Evolutionary conservation across 331 rosid genomes (phyloP).

Genomic region (Prunus yedoensis): DNA sequence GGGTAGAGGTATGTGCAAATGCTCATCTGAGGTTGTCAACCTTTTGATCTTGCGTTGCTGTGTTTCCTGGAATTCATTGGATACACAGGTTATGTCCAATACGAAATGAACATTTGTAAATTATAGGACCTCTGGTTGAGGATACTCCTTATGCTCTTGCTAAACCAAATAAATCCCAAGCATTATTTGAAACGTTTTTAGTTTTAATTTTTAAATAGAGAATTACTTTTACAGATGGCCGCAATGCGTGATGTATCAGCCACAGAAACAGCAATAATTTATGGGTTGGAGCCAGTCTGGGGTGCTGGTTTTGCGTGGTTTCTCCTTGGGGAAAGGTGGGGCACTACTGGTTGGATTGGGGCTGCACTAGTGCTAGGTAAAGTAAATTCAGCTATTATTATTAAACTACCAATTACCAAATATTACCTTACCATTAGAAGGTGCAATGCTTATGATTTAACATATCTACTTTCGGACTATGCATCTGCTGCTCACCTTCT

Average conservation of each 20-base stretch:
- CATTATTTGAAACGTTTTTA: neutral
- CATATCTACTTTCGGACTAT: neutral
- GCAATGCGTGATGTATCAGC: constrained; percentile 84
- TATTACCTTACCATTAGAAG: no score
- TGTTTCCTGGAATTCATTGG: neutral
- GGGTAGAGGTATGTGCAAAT: constrained; percentile 60
- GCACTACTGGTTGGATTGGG: constrained; percentile 67
- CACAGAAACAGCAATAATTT: constrained; percentile 70
- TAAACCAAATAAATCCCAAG: neutral
- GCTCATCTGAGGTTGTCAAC: neutral
- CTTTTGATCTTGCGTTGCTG: neutral
- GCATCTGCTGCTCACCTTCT: neutral
- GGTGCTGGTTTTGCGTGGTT: constrained; percentile 82
- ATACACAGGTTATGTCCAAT: neutral
- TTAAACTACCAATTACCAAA: neutral
- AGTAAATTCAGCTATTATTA: neutral
- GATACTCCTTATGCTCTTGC: neutral
- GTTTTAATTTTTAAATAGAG: neutral
- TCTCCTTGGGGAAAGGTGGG: constrained; percentile 86
- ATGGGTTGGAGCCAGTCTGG: constrained; percentile 83
- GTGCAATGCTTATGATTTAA: neutral
- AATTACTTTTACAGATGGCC: constrained; percentile 45
- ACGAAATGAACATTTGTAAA: neutral
- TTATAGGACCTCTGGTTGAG: neutral
- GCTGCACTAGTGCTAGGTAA: constrained; percentile 78